phyloP scores from a whole-genome alignment of 2,329 filamentous ascomycete genomes.

The Byssothecium circinans region DNA sequence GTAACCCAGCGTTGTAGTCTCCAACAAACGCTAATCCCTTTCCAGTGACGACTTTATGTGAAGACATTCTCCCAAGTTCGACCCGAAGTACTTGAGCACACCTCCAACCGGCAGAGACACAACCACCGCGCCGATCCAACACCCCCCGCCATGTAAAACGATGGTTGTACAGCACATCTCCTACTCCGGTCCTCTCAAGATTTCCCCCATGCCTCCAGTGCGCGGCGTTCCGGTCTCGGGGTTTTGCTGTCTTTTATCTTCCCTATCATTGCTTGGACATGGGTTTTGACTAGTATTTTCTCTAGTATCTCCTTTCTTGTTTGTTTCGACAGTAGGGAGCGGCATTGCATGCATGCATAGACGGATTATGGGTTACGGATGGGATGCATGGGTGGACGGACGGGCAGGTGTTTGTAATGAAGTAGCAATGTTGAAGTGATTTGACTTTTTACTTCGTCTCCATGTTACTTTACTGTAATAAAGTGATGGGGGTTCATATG shows the following conservation, averaged over 20 bases:
- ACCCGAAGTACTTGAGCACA: conserved; percentile 1
- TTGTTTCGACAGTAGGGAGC: no score
- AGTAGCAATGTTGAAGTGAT: no score
- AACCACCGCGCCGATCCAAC: conserved; percentile 11
- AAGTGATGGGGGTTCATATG: no score
- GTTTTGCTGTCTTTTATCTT: background rate
- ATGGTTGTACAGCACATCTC: conserved; percentile 4
- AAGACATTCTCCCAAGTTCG: conserved; percentile 9
- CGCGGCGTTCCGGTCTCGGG: conserved; percentile 6
- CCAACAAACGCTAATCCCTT: conserved; percentile 19
- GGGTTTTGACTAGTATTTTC: no score
- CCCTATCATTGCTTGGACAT: background rate
- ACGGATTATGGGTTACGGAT: no score
- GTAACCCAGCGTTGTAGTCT: conserved; percentile 42
- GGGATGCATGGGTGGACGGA: no score
- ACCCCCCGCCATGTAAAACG: background rate
- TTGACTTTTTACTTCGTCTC: no score
- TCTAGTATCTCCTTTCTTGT: no score
- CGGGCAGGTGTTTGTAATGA: no score
- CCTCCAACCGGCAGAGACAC: conserved; percentile 9
- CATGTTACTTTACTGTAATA: no score
- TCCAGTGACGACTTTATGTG: conserved; percentile 45
- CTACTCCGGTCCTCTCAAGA: no score
- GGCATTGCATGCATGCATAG: no score
- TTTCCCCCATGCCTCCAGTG: conserved; percentile 2